These are phyloP conservation scores for Thymus quinquecostatus DNA, from an alignment of 257 asterid species.

Conservation along the genomic window DNA sequence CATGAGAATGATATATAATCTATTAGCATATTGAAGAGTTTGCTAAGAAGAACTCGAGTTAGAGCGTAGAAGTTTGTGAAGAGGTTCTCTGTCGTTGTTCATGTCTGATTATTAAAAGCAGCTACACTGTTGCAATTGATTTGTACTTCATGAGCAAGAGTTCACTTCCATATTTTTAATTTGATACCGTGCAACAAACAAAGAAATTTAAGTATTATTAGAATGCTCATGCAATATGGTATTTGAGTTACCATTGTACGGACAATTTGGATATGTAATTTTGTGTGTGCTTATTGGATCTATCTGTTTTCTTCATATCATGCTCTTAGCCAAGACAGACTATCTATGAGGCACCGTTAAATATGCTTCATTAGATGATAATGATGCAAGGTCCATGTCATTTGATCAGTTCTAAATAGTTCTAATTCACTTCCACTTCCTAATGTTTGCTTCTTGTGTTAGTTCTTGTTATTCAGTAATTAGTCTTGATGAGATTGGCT, in stretches of 20 bases:
- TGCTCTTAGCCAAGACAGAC: not conserved
- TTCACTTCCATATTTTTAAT: not conserved
- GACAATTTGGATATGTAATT: not conserved
- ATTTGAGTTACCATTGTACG: not conserved
- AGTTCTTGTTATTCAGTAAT: not conserved
- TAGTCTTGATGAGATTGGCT: not conserved
- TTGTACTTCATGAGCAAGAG: not conserved
- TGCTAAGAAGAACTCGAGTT: not conserved
- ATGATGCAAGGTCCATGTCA: not conserved
- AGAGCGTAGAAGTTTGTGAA: not conserved
- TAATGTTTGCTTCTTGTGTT: not conserved
- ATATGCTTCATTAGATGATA: too few relatives aligned
- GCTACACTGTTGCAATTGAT: not conserved
- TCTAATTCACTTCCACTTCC: slow-evolving; percentile 5
- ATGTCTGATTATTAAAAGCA: not conserved
- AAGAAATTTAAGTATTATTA: not conserved
- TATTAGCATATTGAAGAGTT: not conserved
- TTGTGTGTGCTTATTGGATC: not conserved
- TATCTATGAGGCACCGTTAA: not conserved
- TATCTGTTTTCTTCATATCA: not conserved
- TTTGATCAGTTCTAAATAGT: not conserved
- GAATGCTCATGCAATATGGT: not conserved
- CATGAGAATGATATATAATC: not conserved
- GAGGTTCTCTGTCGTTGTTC: not conserved
- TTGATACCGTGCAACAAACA: not conserved